Conservation (phyloP, 2,329 filamentous ascomycete species). For the Claviceps sp. region DNA sequence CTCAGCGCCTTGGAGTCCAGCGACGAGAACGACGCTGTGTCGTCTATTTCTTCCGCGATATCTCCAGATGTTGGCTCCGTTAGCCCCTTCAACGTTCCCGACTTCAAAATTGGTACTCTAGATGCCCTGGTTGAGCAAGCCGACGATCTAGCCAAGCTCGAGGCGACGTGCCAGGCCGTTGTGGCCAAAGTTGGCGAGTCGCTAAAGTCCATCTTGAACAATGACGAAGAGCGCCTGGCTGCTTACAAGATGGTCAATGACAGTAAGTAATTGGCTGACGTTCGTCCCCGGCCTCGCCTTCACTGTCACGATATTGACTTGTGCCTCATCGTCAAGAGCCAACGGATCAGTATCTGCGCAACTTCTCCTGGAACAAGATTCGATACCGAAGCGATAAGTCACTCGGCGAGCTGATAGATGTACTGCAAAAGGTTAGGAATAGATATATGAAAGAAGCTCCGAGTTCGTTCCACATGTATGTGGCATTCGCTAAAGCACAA, state of each 20-base stretch:
- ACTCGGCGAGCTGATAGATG: conserved; percentile 73
- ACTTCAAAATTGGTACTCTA: conserved; percentile 95
- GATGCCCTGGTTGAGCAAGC: conserved; percentile 93
- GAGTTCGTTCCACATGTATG: not conserved
- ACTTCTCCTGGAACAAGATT: conserved; percentile 93
- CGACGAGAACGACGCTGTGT: conserved; percentile 69
- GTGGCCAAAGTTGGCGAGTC: conserved; percentile 83
- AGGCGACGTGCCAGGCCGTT: conserved; percentile 63
- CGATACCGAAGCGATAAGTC: conserved; percentile 91
- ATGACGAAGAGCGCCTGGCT: conserved; percentile 67
- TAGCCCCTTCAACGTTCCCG: conserved; percentile 67
- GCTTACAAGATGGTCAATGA: conserved; percentile 91
- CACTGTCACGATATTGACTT: not conserved
- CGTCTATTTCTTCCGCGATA: conserved; percentile 59
- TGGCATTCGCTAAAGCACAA: not conserved
- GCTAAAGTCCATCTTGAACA: conserved; percentile 67
- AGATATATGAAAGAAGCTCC: not conserved
- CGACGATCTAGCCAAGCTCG: conserved; percentile 85
- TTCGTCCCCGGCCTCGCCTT: conserved; percentile 11
- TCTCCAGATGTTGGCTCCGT: conserved; percentile 63
- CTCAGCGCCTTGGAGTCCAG: conserved; percentile 71
- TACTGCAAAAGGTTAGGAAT: conserved; percentile 62
- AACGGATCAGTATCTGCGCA: conserved; percentile 83
- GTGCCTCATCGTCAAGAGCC: conserved; percentile 48
- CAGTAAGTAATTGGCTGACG: conserved; percentile 41